Percentiles rank a stretch among this genome's conserved stretches.
Evolutionary conservation across 208 protist species (phyloP).

Genomic region (Phytomonas serpens): DNA sequence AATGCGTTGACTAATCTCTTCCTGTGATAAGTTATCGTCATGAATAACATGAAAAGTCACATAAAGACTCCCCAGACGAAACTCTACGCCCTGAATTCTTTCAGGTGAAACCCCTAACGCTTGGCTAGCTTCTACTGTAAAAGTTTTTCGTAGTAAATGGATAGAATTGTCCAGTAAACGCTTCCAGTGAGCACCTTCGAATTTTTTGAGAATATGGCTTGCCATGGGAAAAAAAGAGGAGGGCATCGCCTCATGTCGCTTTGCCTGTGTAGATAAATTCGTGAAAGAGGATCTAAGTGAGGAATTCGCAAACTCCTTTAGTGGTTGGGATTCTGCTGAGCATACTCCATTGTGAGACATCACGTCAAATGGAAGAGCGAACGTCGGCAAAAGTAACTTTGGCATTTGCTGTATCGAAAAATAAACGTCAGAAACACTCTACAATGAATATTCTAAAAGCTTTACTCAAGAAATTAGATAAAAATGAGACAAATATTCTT

Average conservation of each 20-base stretch:
- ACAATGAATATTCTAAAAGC: background rate
- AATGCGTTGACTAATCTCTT: constrained; percentile 62
- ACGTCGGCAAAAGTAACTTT: background rate
- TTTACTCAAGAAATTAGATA: background rate
- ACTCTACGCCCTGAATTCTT: constrained; percentile 34
- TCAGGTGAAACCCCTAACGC: constrained; percentile 35
- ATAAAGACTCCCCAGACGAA: constrained; percentile 77
- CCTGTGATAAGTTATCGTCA: constrained; percentile 57
- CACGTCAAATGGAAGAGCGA: background rate
- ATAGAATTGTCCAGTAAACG: constrained; percentile 28
- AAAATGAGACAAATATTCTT: background rate
- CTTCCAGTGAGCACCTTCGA: constrained; percentile 75
- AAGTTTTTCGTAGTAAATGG: constrained; percentile 31
- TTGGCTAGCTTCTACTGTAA: constrained; percentile 43
- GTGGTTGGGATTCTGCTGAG: background rate
- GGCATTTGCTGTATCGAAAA: background rate
- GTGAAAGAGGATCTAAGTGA: background rate
- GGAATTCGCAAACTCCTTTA: background rate
- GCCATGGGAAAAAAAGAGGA: background rate
- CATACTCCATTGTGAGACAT: background rate
- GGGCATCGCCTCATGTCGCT: background rate
- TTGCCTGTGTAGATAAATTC: background rate
- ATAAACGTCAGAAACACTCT: background rate
- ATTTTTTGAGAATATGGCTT: constrained; percentile 48
- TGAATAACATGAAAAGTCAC: constrained; percentile 79